Evolutionary conservation across 2,329 filamentous ascomycete species (phyloP).

Genomic region (Karstenula rhodostoma): DNA sequence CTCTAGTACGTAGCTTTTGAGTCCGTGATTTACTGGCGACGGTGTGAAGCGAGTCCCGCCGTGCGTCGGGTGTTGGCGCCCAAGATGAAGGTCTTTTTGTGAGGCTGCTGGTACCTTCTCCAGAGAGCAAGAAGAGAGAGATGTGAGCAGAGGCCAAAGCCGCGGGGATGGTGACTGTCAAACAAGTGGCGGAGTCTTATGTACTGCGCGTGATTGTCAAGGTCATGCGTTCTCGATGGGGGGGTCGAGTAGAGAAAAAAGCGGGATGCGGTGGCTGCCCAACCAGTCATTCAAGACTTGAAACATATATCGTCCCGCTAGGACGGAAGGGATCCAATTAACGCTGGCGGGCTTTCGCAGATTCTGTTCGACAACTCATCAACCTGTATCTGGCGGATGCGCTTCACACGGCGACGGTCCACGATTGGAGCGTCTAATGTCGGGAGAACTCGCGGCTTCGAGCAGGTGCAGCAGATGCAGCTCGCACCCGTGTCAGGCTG

Average conservation of each 20-base stretch:
- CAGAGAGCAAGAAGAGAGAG: conserved; percentile 16
- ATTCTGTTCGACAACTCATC: conserved; percentile 49
- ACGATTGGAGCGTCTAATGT: conserved; percentile 32
- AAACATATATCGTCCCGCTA: conserved; percentile 49
- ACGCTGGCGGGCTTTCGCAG: conserved; percentile 30
- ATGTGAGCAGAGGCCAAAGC: conserved; percentile 20
- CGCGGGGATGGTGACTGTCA: conserved; percentile 11
- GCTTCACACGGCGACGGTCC: conserved; percentile 27
- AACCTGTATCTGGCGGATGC: conserved; percentile 41
- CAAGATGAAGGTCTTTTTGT: conserved; percentile 32
- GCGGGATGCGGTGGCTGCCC: conserved; percentile 47
- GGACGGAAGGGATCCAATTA: conserved; percentile 39
- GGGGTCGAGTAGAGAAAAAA: conserved; percentile 33
- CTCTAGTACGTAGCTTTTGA: conserved; percentile 21
- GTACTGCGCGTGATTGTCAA: conserved; percentile 34
- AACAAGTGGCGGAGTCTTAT: conserved; percentile 27
- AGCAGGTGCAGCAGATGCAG: not conserved
- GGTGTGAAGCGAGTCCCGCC: conserved; percentile 15
- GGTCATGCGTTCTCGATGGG: conserved; percentile 44
- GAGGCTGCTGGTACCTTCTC: conserved; percentile 17
- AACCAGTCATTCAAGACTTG: conserved; percentile 44
- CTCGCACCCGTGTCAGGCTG: not conserved
- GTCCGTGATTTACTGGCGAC: conserved; percentile 21
- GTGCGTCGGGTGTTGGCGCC: conserved; percentile 33
- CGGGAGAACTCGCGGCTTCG: conserved; percentile 7